Base-by-base conservation (phyloP, 1,284 basidiomycete species). In the Fistulina hepatica region DNA sequence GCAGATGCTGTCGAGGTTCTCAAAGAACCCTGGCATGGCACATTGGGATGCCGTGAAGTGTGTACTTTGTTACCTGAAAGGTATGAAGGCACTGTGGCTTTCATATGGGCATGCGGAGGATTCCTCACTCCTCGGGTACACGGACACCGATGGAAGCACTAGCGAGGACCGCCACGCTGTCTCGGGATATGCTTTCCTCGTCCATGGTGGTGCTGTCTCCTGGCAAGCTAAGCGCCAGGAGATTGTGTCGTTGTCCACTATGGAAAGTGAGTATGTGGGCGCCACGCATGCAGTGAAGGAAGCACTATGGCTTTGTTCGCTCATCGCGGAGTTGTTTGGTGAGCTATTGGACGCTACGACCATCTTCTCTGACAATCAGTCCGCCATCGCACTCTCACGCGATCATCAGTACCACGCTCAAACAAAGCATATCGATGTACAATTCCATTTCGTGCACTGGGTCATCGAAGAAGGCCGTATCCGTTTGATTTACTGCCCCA, bases 151-250 rank as follows among this genome's bases (percentile, higher is more conserved):
- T 38, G 47, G 49, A 44, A 37, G 22, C 7, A 37, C 41, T 2
- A 34, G 48, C 26, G 15, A 32, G 5, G 44, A 47, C 36, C 45
- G 48, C 1, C 40, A 45, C 3, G 53, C 60, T 0, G 51, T 59
- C 2, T 53, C 52, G 0, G 57, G 63, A 2, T 61, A 58, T 25
- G 43, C 51, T 0, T 61, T 64, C 27, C 22, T 59, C 1, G 34
- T 65, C 1, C 47, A 54, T 28, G 54, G 33, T 10, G 33, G 9
- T 10, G 32, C 38, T 12, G 33, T 35, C 7, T 34, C 31, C 11
- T 39, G 37, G 31, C 34, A 15, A 12, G 23, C 34, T 11, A 36
- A 36, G 21, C 21, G 26, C 21, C 34, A 36, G 21, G 20, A 34
- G 22, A 13, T 26, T n/a, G 34, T 36, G 11, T 21, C 22, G 7